phyloP scores from a whole-genome alignment of 208 protist genomes.

The Spongospora subterranea region DNA sequence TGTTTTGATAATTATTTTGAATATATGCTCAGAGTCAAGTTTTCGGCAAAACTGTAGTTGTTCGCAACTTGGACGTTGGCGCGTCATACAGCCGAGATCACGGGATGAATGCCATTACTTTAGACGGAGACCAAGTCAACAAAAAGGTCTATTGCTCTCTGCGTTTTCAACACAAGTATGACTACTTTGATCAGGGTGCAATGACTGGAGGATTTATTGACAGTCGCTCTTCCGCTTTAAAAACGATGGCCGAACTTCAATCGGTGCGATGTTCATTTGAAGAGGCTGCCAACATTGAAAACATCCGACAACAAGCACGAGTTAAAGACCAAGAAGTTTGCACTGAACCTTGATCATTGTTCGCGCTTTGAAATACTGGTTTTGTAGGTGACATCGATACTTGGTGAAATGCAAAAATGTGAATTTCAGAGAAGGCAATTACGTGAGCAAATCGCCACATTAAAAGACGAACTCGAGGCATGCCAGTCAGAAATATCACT shows the following conservation, averaged over 20 bases:
- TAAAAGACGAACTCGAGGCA: neutral
- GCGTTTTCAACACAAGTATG: neutral
- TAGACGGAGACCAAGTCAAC: constrained; percentile 76
- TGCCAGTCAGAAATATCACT: neutral
- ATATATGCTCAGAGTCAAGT: constrained; percentile 72
- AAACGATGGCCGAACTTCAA: constrained; percentile 53
- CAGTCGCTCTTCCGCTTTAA: constrained; percentile 78
- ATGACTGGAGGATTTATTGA: constrained; percentile 94
- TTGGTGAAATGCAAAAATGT: constrained; percentile 26
- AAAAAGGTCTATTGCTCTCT: constrained; percentile 64
- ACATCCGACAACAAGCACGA: neutral
- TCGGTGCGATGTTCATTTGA: neutral
- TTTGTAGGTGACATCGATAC: neutral
- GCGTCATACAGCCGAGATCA: constrained; percentile 65
- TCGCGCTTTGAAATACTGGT: neutral
- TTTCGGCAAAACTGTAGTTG: constrained; percentile 90
- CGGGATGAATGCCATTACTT: constrained; percentile 91
- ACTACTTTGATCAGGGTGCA: constrained; percentile 74
- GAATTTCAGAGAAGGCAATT: neutral
- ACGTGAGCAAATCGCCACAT: neutral
- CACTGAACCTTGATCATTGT: neutral
- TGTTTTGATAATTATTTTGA: neutral
- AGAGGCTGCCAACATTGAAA: neutral
- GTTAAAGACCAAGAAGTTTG: constrained; percentile 41
- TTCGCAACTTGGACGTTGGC: constrained; percentile 80